Evolutionary conservation across 768 basidiomycete species (phyloP).

Genomic region (Xerocomellus amylosporus): DNA sequence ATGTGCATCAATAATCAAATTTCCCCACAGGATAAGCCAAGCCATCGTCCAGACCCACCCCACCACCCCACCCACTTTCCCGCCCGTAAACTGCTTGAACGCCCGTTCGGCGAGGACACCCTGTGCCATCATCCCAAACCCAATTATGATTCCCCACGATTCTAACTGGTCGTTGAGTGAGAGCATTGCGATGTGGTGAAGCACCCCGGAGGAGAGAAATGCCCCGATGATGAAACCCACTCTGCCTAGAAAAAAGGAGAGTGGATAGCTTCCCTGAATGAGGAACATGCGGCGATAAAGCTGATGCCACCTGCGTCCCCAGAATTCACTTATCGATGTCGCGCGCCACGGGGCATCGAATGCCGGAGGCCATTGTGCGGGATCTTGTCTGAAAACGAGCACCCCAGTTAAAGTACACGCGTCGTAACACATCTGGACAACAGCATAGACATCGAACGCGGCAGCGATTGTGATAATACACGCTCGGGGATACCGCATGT

Average conservation of each 20-base stretch:
- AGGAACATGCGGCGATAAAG: not conserved
- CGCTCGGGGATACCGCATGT: not conserved
- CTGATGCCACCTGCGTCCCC: not conserved
- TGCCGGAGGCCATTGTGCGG: not conserved
- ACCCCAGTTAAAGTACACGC: not conserved
- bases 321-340: not conserved
- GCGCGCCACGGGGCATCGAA: slow-evolving; percentile 2
- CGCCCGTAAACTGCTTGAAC: not conserved
- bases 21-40: no score
- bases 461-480: not conserved
- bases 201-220: not conserved
- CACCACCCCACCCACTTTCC: not conserved
- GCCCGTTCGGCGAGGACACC: not conserved
- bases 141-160: not conserved
- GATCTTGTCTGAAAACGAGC: not conserved
- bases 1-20: not conserved
- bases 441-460: not conserved
- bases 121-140: not conserved
- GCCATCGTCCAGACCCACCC: no score
- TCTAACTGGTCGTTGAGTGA: not conserved
- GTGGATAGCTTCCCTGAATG: not conserved
- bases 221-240: not conserved
- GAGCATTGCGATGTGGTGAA: not conserved
- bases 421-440: not conserved
- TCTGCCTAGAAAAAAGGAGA: not conserved